Evolutionary conservation across 2,329 filamentous ascomycete species (phyloP).

Genomic region (Diplocarpon mali): DNA sequence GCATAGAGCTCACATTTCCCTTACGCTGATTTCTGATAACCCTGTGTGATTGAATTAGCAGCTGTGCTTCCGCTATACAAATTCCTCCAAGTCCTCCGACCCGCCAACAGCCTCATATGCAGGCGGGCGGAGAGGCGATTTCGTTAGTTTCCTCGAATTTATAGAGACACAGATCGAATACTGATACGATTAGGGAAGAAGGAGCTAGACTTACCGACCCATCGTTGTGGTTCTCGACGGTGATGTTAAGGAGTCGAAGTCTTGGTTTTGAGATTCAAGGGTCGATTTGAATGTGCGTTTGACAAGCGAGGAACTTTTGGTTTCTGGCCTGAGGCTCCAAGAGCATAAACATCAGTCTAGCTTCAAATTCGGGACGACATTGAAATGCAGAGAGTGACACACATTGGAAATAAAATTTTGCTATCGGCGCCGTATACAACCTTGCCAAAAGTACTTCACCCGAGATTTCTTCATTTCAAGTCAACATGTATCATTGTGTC

Average conservation of each 20-base stretch:
- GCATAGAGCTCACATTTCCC: conserved; percentile 27
- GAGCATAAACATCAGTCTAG: no score
- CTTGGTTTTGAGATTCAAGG: not conserved
- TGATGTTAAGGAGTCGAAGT: not conserved
- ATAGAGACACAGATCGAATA: not conserved
- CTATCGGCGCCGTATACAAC: no score
- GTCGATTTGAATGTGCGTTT: not conserved
- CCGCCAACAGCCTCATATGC: not conserved
- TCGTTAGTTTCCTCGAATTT: not conserved
- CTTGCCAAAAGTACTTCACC: no score
- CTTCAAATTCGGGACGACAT: no score
- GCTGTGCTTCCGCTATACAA: not conserved
- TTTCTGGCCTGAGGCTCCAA: no score
- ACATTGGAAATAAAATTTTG: no score
- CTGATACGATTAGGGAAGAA: not conserved
- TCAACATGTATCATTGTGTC: no score
- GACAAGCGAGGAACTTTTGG: no score
- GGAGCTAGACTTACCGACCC: conserved; percentile 1
- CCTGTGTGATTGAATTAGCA: not conserved
- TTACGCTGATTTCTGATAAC: conserved; percentile 54
- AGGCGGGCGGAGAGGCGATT: not conserved
- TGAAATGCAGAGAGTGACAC: no score
- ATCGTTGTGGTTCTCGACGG: conserved; percentile 5
- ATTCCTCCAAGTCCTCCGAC: conserved; percentile 23
- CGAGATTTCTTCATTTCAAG: no score